Percentiles rank a stretch among this genome's conserved stretches.
phyloP scores from a whole-genome alignment of 495 filamentous ascomycete genomes.

The Durotheca rogersii region DNA sequence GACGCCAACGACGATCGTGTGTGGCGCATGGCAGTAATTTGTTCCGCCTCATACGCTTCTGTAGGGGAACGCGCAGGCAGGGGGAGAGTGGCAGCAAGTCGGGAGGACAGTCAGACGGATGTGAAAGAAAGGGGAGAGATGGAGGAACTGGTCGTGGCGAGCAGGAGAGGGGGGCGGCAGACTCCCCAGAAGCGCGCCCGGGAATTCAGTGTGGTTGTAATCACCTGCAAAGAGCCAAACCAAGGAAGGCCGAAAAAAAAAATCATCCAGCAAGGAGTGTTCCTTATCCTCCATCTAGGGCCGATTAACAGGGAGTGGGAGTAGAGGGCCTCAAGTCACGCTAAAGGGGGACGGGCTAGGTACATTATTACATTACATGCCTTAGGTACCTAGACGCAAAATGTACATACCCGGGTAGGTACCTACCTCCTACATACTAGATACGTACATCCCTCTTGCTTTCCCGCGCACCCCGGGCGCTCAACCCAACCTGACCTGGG shows the following conservation, averaged over 20 bases:
- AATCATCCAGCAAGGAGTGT: slow-evolving; percentile 13
- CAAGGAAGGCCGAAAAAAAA: slow-evolving; percentile 29
- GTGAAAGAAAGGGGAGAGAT: slow-evolving; percentile 27
- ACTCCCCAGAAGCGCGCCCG: slow-evolving; percentile 32
- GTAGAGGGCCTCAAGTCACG: too few relatives aligned
- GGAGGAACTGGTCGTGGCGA: slow-evolving; percentile 24
- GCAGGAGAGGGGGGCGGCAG: slow-evolving; percentile 27
- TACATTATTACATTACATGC: too few relatives aligned
- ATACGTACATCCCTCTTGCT: too few relatives aligned
- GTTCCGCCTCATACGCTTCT: slow-evolving; percentile 2
- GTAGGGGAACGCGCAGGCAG: background rate
- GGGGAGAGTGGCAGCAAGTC: too few relatives aligned
- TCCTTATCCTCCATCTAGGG: too few relatives aligned
- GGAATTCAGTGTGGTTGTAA: slow-evolving; percentile 35
- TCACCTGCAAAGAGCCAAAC: slow-evolving; percentile 38
- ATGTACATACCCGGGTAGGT: too few relatives aligned
- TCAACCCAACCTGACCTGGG: too few relatives aligned
- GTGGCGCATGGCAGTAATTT: too few relatives aligned
- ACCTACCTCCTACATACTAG: too few relatives aligned
- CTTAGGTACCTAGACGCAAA: background rate
- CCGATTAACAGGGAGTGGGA: slow-evolving; percentile 7
- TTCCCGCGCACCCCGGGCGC: too few relatives aligned
- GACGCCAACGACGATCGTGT: too few relatives aligned
- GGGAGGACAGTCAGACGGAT: too few relatives aligned
- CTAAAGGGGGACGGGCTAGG: slow-evolving; percentile 33